Percentiles rank a stretch among this genome's conserved stretches.
These are phyloP conservation scores for Colletotrichum chrysophilum DNA, from an alignment of 2,329 filamentous ascomycete genomes.

Conservation along the genomic window DNA sequence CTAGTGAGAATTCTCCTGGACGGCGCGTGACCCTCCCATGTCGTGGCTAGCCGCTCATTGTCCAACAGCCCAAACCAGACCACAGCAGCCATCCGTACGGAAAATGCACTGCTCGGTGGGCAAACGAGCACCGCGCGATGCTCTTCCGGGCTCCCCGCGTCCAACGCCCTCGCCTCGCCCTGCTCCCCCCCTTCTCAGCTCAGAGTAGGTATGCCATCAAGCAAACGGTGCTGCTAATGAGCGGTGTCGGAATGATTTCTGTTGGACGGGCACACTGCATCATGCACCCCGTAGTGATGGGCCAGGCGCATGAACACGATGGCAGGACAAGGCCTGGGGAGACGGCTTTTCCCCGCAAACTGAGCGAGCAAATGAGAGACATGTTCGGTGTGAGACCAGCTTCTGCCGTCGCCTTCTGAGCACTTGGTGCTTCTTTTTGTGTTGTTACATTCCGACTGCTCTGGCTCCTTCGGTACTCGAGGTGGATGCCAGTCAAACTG, in stretches of 20 bases:
- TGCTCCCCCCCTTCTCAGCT: constrained; percentile 1
- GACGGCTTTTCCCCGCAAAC: not conserved
- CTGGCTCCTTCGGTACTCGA: not conserved
- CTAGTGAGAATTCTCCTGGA: not conserved
- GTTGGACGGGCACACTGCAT: not conserved
- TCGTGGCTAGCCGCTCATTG: not conserved
- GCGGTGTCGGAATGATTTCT: constrained; percentile 12
- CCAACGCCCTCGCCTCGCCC: not conserved
- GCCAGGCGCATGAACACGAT: not conserved
- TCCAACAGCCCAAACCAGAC: not conserved
- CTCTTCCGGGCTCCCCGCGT: not conserved
- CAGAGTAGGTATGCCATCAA: not conserved
- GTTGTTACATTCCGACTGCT: not conserved
- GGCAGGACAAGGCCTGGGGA: not conserved
- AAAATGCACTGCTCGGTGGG: not conserved
- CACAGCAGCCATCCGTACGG: not conserved
- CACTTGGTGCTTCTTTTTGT: not conserved
- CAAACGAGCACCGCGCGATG: not conserved
- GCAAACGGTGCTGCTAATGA: not conserved
- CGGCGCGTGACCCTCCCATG: constrained; percentile 14
- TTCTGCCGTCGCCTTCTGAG: not conserved
- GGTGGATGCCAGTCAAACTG: not conserved
- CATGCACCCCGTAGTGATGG: constrained; percentile 10
- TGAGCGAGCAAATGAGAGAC: not conserved
- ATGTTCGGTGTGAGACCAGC: not conserved